These are phyloP conservation scores for Apiosordaria backusii DNA, from an alignment of 495 filamentous ascomycete genomes.

Conservation along the genomic window DNA sequence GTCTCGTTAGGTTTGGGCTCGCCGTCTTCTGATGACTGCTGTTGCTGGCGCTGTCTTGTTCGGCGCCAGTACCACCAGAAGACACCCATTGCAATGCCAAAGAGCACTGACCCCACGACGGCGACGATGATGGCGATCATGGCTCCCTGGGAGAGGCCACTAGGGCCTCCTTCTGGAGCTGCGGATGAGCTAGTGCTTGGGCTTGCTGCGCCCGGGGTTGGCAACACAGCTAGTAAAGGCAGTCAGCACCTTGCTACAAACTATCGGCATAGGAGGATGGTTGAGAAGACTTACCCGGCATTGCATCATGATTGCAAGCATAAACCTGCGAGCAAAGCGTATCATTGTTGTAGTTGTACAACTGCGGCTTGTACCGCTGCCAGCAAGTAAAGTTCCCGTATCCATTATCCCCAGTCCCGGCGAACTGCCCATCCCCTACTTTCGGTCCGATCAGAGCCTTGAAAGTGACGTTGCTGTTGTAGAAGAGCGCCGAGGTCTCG, in stretches of 20 bases:
- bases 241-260: neutral
- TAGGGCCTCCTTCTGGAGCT: neutral
- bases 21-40: neutral
- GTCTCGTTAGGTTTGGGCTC: neutral
- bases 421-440: constrained; percentile 32
- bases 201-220: neutral
- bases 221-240: neutral
- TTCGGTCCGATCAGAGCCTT: constrained; percentile 29
- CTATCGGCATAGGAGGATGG: neutral
- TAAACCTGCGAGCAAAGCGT: constrained; percentile 32
- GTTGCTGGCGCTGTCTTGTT: neutral
- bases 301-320: constrained; percentile 33
- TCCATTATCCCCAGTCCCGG: constrained; percentile 38
- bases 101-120: constrained; percentile 19
- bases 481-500: constrained; percentile 34
- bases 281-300: constrained; percentile 25
- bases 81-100: constrained; percentile 7
- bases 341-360: constrained; percentile 31
- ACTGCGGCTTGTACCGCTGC: constrained; percentile 26
- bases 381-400: constrained; percentile 38
- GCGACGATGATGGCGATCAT: constrained; percentile 28
- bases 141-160: constrained; percentile 22
- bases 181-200: neutral
- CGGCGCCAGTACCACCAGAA: constrained; percentile 24
- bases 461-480: constrained; percentile 33